Evolutionary conservation across 805 yeast genomes (phyloP), one percentile per base, ranked within the genome.

Genomic region (Candida orba): DNA sequence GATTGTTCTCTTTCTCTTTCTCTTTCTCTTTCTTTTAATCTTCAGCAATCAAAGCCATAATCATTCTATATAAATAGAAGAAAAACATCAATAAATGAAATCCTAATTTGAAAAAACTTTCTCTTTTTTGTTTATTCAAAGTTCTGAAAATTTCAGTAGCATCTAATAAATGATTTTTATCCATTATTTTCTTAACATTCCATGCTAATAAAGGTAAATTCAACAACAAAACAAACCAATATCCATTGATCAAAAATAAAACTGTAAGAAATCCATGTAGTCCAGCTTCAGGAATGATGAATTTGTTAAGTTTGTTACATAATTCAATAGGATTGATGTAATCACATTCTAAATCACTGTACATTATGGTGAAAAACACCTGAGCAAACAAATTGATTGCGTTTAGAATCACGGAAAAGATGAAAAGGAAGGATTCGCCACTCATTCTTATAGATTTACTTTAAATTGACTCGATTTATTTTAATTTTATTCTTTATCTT

Each of bases 101-200:
- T 10, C 93, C 96, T 56, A 93, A 76, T 66, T 91, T 91, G 64
- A 86, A 67, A 62, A 90, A 89, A 48, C 88, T 76, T 68, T 90
- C 98, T 65, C 84, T 84, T 78, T 93, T 91, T 71, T 90, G 95
- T 61, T 84, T 86, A 56, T 87, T 77, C 60, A 91, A 76, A 35
- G 97, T 90, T 72, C 98, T 79, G 70, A 93, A 93, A 58, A 91
- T 93, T 66, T 91, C 97, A 36, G 99, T 91, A 46, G 98, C 98
- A 65, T 93, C 99, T 64, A 90, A 79, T 51, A 86, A 70, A 63
- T 91, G 90, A 63, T 81, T 80, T 66, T 87, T 88, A 56, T 77
- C 78, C 64, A 81, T 67, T 59, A 87, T 77, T 65, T 86, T 86
- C 71, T 84, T 82, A 47, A 71, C 79, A 63, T 93, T 93, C 73